Conservation (phyloP, 2,329 filamentous ascomycete species). For the Alternaria brassicicola region DNA sequence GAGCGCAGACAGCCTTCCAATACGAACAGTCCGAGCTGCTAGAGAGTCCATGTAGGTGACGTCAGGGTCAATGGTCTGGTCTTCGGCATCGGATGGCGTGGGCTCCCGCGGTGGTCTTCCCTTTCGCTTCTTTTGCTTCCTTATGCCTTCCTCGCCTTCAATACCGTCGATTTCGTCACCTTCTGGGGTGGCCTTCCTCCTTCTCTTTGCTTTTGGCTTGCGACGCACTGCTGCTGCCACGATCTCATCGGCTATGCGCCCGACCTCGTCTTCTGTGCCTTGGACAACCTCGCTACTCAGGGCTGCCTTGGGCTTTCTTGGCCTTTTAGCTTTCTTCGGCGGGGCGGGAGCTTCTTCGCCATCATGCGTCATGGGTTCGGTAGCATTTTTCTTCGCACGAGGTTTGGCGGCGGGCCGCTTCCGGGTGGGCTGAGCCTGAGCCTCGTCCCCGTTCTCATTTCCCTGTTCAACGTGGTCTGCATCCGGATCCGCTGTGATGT, state of each 20-base stretch:
- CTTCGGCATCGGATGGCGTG: slow-evolving; percentile 47
- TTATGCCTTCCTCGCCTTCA: slow-evolving; percentile 15
- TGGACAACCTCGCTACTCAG: slow-evolving; percentile 7
- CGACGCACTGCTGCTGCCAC: slow-evolving; percentile 15
- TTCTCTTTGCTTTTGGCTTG: slow-evolving; percentile 28
- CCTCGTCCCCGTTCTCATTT: slow-evolving; percentile 18
- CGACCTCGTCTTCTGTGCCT: slow-evolving; percentile 17
- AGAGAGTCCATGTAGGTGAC: slow-evolving; percentile 75
- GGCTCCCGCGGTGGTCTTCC: slow-evolving; percentile 36
- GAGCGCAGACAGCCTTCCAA: slow-evolving; percentile 76
- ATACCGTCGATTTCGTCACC: slow-evolving; percentile 10
- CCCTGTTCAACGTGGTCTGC: slow-evolving; percentile 18
- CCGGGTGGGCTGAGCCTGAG: slow-evolving; percentile 13
- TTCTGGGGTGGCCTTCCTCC: slow-evolving; percentile 20
- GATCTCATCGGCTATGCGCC: slow-evolving; percentile 14
- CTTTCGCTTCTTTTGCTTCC: slow-evolving; percentile 27
- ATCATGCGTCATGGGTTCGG: slow-evolving; percentile 13
- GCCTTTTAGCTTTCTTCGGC: slow-evolving; percentile 38
- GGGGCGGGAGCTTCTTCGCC: slow-evolving; percentile 18
- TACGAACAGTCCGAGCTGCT: slow-evolving; percentile 65
- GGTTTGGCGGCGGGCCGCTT: slow-evolving; percentile 23
- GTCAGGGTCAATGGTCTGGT: slow-evolving; percentile 64
- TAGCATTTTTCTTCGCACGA: slow-evolving; percentile 26
- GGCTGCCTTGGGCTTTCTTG: slow-evolving; percentile 34
- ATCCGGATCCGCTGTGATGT: slow-evolving; percentile 2